Conservation (phyloP, 306 rosid species). For the Cyclanthera cordifolia region DNA sequence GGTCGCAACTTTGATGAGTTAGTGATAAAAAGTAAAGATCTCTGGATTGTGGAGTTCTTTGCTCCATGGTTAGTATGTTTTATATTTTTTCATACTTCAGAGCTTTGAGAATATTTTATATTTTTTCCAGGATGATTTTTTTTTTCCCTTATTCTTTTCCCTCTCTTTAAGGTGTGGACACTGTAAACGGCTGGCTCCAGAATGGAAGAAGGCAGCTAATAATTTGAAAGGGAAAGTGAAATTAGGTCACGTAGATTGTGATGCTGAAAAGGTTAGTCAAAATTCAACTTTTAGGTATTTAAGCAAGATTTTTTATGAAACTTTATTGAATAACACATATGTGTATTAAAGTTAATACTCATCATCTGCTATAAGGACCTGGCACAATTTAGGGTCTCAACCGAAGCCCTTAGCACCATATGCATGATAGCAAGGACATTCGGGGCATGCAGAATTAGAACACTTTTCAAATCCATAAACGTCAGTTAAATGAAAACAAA, state of each 20-base stretch:
- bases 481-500: too few relatives aligned
- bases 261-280: constrained; percentile 69
- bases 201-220: constrained; percentile 82
- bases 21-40: constrained; percentile 84
- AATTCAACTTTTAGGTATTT: not conserved
- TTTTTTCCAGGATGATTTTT: not conserved
- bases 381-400: too few relatives aligned
- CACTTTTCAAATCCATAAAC: too few relatives aligned
- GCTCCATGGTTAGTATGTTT: constrained; percentile 79
- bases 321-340: not conserved
- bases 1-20: constrained; percentile 71
- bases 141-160: constrained; percentile 15
- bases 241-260: constrained; percentile 95
- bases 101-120: not conserved
- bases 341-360: not conserved
- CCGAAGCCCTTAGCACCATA: too few relatives aligned
- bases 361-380: too few relatives aligned
- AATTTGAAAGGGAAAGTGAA: constrained; percentile 82
- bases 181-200: constrained; percentile 92
- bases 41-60: constrained; percentile 96
- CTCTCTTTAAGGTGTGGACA: constrained; percentile 81
- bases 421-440: too few relatives aligned
- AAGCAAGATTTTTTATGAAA: not conserved
- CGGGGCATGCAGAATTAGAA: too few relatives aligned
- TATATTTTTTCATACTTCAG: not conserved